These are phyloP conservation scores for Fraxinus pennsylvanica DNA, from an alignment of 257 asterid species.

Conservation along the genomic window DNA sequence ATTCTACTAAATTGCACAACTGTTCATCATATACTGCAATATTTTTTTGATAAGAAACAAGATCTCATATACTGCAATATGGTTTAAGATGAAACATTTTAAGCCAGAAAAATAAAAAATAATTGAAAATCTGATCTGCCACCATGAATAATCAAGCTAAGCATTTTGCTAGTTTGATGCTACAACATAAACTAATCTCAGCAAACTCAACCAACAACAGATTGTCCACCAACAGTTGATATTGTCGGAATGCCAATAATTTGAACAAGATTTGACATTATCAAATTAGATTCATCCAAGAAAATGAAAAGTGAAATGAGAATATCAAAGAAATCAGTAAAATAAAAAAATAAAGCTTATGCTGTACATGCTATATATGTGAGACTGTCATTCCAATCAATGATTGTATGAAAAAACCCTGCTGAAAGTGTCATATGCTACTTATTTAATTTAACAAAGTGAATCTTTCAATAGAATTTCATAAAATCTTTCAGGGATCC, in stretches of 20 bases:
- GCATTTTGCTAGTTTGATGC: neutral
- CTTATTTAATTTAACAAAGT: neutral
- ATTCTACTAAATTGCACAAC: neutral
- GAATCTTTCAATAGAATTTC: neutral
- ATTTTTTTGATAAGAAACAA: no score
- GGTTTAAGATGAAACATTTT: neutral
- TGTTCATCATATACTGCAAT: neutral
- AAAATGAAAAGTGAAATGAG: neutral
- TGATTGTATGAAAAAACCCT: no score
- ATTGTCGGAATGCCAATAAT: neutral
- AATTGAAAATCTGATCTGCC: neutral
- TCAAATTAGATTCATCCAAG: neutral
- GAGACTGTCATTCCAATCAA: neutral
- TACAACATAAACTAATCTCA: neutral
- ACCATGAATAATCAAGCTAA: neutral
- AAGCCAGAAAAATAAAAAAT: neutral
- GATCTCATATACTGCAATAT: neutral
- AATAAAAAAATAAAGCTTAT: neutral
- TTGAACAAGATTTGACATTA: neutral
- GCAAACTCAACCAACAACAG: neutral
- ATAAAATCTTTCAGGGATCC: constrained; percentile 14
- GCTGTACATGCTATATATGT: neutral
- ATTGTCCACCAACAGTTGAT: neutral
- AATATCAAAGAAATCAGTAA: neutral
- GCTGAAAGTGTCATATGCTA: no score